Evolutionary conservation across 306 rosid species (phyloP), one percentile per base, ranked within the genome.

Genomic region (Malus orientalis): DNA sequence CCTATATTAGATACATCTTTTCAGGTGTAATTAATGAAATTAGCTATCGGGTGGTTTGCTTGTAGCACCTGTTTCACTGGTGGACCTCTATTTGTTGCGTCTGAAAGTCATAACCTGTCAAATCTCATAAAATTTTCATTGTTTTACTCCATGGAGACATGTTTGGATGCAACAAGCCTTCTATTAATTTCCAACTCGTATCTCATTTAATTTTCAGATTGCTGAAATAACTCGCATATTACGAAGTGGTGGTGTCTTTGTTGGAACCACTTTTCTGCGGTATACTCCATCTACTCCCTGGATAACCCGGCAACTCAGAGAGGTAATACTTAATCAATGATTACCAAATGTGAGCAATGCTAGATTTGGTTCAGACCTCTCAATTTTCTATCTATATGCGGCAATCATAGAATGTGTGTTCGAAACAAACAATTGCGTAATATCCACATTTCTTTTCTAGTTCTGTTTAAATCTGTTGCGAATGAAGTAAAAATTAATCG

Each of bases 231-330:
- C 90, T 76, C 90, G 94, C 42, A 74, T 89, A 73, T 80, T 93
- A 69, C 84, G 87, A 83, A 90, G 93, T 73, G 96, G 97, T 64
- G 98, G 97, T 51, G 69, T 86, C 73, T 91, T 93, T 81, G 98
- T 90, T 7, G 98, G 98, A 80, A 90, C 94, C 79, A 90, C 98
- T 49, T 93, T 93, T 81, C 85, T 91, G 85, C 91, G 90, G 40
- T 86, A 90, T 75, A 85, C 83, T 81, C 75, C 92, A 19, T 90
- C 90, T 68, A 90, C 89, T 73, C 93, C 94, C 47, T 64, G 77
- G 90, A 38, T 88, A 72, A 0, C 84, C 42, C 86, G 89, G 75
- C 78, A 80, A 78, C 60, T 86, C 20, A 85, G 90, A 81, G 84
- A 84, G 96, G 98, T 91, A 87, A 76, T 29, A 75, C 42, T 63